Percentiles rank a stretch among this genome's conserved stretches.
Evolutionary conservation across 2,329 filamentous ascomycete species (phyloP).

Genomic region (Calycina marina): DNA sequence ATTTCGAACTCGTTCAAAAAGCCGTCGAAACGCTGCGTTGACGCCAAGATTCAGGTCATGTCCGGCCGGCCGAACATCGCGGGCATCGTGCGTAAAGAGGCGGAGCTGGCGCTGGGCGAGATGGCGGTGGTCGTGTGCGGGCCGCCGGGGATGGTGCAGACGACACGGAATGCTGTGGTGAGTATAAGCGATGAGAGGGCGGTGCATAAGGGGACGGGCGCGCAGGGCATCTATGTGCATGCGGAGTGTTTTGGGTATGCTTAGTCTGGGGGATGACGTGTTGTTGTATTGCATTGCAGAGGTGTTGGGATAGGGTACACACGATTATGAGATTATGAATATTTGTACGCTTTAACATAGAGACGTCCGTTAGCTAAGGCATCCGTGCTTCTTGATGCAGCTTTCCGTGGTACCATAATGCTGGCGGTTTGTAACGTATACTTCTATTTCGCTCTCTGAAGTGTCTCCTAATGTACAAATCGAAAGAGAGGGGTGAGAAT

Average conservation of each 20-base stretch:
- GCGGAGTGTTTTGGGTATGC: slow-evolving; percentile 41
- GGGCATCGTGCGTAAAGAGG: slow-evolving; percentile 33
- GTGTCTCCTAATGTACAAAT: too few species aligned
- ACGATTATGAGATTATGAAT: too few species aligned
- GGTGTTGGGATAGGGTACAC: too few species aligned
- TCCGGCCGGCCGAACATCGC: slow-evolving; percentile 34
- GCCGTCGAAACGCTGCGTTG: not conserved
- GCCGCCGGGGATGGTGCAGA: slow-evolving; percentile 36
- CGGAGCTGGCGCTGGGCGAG: slow-evolving; percentile 44
- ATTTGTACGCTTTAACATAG: too few species aligned
- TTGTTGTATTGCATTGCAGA: too few species aligned
- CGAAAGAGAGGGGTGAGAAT: too few species aligned
- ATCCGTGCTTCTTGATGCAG: too few species aligned
- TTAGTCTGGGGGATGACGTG: too few species aligned
- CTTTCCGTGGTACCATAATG: too few species aligned
- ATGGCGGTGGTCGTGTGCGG: slow-evolving; percentile 48
- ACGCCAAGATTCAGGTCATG: not conserved
- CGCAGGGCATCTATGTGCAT: slow-evolving; percentile 45
- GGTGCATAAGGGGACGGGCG: slow-evolving; percentile 49
- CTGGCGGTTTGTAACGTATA: too few species aligned
- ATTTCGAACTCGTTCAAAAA: not conserved
- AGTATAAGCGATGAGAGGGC: slow-evolving; percentile 42
- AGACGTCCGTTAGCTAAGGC: too few species aligned
- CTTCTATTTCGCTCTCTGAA: too few species aligned
- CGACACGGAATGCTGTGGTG: slow-evolving; percentile 39